A percentile compares a stretch with the other conserved stretches of the same genome.
Conservation (phyloP, 306 rosid genomes). For the Malus asiatica region DNA sequence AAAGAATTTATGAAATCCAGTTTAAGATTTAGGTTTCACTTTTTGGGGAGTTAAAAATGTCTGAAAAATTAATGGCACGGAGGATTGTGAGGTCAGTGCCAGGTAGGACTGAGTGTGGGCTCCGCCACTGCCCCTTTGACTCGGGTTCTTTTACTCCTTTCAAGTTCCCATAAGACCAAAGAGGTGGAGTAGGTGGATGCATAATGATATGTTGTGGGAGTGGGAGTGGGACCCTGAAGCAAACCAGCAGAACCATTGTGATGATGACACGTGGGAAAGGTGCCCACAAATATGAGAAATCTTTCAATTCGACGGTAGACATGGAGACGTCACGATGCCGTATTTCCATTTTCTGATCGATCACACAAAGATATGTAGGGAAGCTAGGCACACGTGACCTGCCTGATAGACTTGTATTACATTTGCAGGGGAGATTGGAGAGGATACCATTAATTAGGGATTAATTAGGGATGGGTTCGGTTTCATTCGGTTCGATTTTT, state of each 20-base stretch:
- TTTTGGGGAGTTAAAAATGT: neutral
- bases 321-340: no score
- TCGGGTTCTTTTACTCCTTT: conserved; percentile 24
- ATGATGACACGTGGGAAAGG: conserved; percentile 1
- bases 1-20: conserved; percentile 55
- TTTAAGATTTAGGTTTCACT: conserved; percentile 20
- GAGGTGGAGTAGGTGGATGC: conserved; percentile 51
- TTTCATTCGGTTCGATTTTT: no score
- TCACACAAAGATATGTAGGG: neutral
- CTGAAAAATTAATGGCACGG: neutral
- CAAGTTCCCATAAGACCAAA: conserved; percentile 17
- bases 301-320: neutral
- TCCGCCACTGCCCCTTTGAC: conserved; percentile 54
- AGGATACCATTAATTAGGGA: no score
- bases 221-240: conserved; percentile 3
- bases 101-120: conserved; percentile 29
- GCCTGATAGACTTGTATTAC: neutral
- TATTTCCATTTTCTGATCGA: no score
- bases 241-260: neutral
- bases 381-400: neutral
- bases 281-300: neutral
- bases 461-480: no score
- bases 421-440: no score
- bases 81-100: conserved; percentile 22
- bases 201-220: conserved; percentile 16